Base-by-base conservation (phyloP, 2,329 filamentous ascomycete species). In the Fulvia fulva region DNA sequence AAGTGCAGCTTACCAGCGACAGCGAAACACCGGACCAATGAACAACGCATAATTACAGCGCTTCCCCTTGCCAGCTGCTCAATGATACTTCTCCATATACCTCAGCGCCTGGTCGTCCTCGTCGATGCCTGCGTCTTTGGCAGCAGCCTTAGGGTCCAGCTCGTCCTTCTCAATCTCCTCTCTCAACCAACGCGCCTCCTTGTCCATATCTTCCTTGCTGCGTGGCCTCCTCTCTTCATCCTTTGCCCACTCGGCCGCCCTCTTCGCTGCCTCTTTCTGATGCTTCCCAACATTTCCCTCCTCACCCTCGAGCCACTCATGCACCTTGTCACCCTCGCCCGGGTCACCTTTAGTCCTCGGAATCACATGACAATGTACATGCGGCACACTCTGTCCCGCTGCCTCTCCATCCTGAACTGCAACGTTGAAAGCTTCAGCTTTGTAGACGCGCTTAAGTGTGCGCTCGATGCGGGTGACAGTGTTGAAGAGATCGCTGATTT, bases 301-400 rank as follows among this genome's bases (percentile, higher is more conserved):
- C 74, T 96, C 89, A 26, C 83, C 83, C 68, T 96, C 90, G 79
- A 99, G 83, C 76, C 85, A 81, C 62, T 86, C 84, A 76, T 99
- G 97, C 53, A 99, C 83, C 60, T 83, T 84, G 74, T 96, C 92
- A 8, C 80, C 83, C 51, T 83, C 80, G 11, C 83, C 80, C 41
- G 86, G 69, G 74, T 87, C 85, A 8, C 76, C 82, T 58, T 77
- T 78, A 58, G 78, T 78, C 34, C 92, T 79, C 21, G 92, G 92
- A 55, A 97, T 93, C 51, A 97, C 83, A 77, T 99, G 94, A 25
- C 91, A 89, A 76, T 99, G 94, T 14, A 97, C 86, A 76, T 99
- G 94, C 8, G 90, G 81, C 46, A 99, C 93, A 57, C 91, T 96
- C 81, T 99, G 94, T 0, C 94, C 94, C 0, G 94, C 91, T 59